Evolutionary conservation across 306 rosid species (phyloP), one percentile per base, ranked within the genome.

Genomic region (Malus sieversii): DNA sequence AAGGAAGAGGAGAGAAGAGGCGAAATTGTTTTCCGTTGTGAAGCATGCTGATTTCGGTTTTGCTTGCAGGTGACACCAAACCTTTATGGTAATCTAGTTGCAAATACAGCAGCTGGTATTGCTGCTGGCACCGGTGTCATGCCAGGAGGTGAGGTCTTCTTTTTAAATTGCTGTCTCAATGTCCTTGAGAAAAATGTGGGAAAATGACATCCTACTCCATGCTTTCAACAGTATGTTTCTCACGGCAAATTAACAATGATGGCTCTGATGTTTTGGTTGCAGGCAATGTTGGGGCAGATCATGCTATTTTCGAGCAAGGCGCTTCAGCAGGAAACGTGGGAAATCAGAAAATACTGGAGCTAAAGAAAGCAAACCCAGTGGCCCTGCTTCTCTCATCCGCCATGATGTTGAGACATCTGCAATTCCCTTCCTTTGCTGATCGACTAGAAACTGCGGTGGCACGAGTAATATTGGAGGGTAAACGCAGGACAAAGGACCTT

Each of bases 271-370:
- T 79, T 40, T 60, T 62, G 30, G 46, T 45, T 78, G 82, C 90
- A 91, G 97, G 97, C 22, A 92, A 92, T 84, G 97, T 92, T 22
- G 97, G 96, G 75, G 92, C 90, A 30, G 96, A 90, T 45, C 78
- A 87, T 40, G 97, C 97, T 3, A 80, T 88, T 58, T 92, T 92
- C 58, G 96, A 92, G 89, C 97, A 92, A 86, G 97, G 97, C 42
- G 96, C 96, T 78, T 92, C 96, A 11, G 97, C 97, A 67, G 96
- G 96, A 72, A 92, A 92, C 30, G 93, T 92, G 14, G 97, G 97
- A 18, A 88, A 87, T 64, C 83, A 82, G 10, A 80, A 71, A 38
- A 59, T 84, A n/a, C 29, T 88, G 70, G 83, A 83, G 58, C 74
- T 81, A 58, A 81, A 90, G 92, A 90, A 70, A 71, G 96, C 96